phyloP scores from a whole-genome alignment of 208 protist species.

The Acanthamoeba triangularis region DNA sequence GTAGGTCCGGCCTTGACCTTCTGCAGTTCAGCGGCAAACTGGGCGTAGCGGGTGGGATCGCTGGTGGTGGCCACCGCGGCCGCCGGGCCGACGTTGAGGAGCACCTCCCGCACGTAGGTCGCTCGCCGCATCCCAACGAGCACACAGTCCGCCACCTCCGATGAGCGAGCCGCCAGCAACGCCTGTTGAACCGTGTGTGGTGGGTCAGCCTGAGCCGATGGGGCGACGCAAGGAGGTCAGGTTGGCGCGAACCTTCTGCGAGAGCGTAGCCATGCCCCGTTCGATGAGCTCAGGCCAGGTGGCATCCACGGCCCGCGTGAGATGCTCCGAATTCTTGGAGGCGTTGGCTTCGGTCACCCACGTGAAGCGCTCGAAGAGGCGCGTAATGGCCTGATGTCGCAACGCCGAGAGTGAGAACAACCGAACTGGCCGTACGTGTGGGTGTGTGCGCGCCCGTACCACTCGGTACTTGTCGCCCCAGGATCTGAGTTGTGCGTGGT shows the following conservation, averaged over 20 bases:
- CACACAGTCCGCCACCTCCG: slow-evolving; percentile 12
- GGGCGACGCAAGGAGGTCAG: neutral
- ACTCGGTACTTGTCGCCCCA: slow-evolving; percentile 29
- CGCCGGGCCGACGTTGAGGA: neutral
- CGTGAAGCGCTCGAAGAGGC: slow-evolving; percentile 43
- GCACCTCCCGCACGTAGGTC: slow-evolving; percentile 33
- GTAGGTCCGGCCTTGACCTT: too few relatives aligned
- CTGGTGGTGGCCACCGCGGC: neutral
- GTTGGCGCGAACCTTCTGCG: neutral
- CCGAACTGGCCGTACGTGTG: too few relatives aligned
- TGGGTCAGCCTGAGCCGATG: neutral
- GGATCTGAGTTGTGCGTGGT: neutral
- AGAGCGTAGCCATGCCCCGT: neutral
- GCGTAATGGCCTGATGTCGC: neutral
- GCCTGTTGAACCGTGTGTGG: neutral
- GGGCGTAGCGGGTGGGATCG: neutral
- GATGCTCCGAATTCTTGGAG: neutral
- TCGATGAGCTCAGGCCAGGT: neutral
- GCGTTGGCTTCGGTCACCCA: slow-evolving; percentile 30
- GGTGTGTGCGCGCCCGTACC: neutral
- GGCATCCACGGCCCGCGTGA: slow-evolving; percentile 6
- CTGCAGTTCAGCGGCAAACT: neutral
- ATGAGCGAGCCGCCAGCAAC: neutral
- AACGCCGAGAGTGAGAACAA: neutral
- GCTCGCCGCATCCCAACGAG: slow-evolving; percentile 22